phyloP scores from a whole-genome alignment of 495 filamentous ascomycete genomes.

The Penicillium tannophilum region DNA sequence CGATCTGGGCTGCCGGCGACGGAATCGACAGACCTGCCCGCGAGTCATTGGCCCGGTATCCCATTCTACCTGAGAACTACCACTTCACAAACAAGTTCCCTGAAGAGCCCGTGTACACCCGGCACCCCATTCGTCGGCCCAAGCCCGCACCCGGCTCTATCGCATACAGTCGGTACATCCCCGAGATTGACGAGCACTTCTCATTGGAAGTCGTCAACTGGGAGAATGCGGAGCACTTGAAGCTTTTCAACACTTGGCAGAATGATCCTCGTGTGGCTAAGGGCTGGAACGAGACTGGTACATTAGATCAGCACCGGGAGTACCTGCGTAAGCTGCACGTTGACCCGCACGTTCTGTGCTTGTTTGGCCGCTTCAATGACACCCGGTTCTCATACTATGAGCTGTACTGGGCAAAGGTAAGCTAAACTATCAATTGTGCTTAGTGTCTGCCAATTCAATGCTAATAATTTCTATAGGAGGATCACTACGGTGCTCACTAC shows the following conservation, averaged over 20 bases:
- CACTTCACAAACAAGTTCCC: conserved; percentile 57
- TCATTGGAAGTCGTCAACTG: conserved; percentile 65
- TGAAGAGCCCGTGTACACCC: conserved; percentile 45
- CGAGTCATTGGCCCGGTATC: conserved; percentile 42
- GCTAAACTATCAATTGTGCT: neutral
- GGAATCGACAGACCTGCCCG: conserved; percentile 41
- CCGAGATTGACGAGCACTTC: conserved; percentile 65
- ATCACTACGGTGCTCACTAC: conserved; percentile 68
- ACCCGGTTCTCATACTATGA: conserved; percentile 68
- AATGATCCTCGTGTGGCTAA: conserved; percentile 70
- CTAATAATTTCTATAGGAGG: conserved; percentile 51
- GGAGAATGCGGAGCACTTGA: conserved; percentile 53
- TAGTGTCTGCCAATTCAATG: neutral
- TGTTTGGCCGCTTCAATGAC: conserved; percentile 65
- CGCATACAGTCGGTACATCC: conserved; percentile 68
- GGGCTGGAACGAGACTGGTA: conserved; percentile 69
- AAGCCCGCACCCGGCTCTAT: conserved; percentile 64
- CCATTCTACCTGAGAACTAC: conserved; percentile 56
- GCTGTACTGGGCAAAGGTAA: conserved; percentile 71
- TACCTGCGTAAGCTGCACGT: conserved; percentile 61
- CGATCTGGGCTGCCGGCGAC: conserved; percentile 55
- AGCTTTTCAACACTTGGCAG: conserved; percentile 67
- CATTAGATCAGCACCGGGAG: conserved; percentile 61
- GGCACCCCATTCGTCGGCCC: conserved; percentile 60
- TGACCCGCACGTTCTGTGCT: conserved; percentile 62